These are phyloP conservation scores for Apiotrichum montevideense DNA, from an alignment of 1,284 basidiomycete species.

Conservation along the genomic window DNA sequence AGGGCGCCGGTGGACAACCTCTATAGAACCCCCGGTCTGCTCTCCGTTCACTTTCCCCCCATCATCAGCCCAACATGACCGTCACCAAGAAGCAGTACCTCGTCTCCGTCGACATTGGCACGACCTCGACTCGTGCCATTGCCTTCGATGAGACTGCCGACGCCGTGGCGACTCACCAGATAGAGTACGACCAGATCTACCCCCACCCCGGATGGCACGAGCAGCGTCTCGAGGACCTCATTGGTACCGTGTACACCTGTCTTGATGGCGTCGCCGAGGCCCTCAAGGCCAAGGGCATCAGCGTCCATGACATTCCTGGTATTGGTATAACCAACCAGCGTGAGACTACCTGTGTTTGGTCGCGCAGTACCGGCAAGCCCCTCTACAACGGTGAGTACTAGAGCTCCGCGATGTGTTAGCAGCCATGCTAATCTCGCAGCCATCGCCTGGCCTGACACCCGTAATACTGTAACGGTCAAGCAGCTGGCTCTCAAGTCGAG, in stretches of 20 bases:
- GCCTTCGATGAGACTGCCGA: conserved; percentile 84
- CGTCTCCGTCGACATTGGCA: conserved; percentile 11
- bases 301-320: conserved; percentile 75
- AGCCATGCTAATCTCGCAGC: conserved; percentile 46
- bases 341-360: conserved; percentile 94
- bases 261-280: conserved; percentile 66
- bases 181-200: conserved; percentile 89
- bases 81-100: conserved; percentile 6
- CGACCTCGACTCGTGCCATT: conserved; percentile 79
- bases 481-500: conserved; percentile 7
- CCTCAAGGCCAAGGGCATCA: conserved; percentile 64
- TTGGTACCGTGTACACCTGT: conserved; percentile 67
- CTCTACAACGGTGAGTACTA: conserved; percentile 54
- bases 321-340: conserved; percentile 92
- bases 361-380: conserved; percentile 78
- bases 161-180: conserved; percentile 77
- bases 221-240: conserved; percentile 82
- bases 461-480: conserved; percentile 49
- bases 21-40: no score
- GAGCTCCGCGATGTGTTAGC: no score
- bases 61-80: conserved; percentile 1
- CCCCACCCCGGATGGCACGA: conserved; percentile 93
- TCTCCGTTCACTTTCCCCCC: no score
- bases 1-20: no score
- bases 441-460: conserved; percentile 93